A percentile compares a stretch with the other conserved stretches of the same genome.
Evolutionary conservation across 495 filamentous ascomycete genomes (phyloP).

Genomic region (Hypoxylon fragiforme): DNA sequence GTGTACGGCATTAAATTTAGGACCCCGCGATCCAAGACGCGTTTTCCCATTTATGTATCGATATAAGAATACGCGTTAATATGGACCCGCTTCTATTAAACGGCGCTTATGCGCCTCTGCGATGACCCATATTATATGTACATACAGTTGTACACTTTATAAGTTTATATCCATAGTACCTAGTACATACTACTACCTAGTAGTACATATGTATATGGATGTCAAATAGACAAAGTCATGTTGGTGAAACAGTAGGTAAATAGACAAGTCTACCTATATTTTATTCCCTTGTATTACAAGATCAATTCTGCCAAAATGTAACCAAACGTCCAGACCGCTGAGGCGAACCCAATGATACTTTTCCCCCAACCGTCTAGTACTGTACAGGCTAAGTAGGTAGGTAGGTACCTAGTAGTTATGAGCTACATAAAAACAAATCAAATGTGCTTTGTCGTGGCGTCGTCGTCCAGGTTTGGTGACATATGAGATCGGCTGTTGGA

Average conservation of each 20-base stretch:
- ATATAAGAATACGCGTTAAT: conserved; percentile 27
- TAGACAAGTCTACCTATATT: not conserved
- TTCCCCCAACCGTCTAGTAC: conserved; percentile 36
- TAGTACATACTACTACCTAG: too few relatives aligned
- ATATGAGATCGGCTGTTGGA: conserved; percentile 29
- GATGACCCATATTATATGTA: not conserved
- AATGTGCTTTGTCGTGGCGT: conserved; percentile 39
- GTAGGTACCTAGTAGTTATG: too few relatives aligned
- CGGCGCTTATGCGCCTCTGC: not conserved
- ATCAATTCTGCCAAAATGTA: conserved; percentile 21
- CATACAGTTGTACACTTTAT: not conserved
- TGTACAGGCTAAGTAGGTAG: conserved; percentile 35
- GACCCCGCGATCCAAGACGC: conserved; percentile 26
- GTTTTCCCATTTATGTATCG: conserved; percentile 6
- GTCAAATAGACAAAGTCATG: too few relatives aligned
- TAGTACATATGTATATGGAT: too few relatives aligned
- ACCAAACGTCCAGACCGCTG: conserved; percentile 8
- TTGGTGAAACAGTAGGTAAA: not conserved
- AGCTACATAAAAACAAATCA: conserved; percentile 28
- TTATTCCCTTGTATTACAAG: conserved; percentile 30
- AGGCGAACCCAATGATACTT: conserved; percentile 21
- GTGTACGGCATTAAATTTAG: not conserved
- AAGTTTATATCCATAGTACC: too few relatives aligned
- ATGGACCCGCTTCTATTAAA: conserved; percentile 6
- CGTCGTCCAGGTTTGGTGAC: conserved; percentile 33